These are phyloP conservation scores for Gynandropsis gynandra DNA, from an alignment of 345 rosid species.

Conservation along the genomic window DNA sequence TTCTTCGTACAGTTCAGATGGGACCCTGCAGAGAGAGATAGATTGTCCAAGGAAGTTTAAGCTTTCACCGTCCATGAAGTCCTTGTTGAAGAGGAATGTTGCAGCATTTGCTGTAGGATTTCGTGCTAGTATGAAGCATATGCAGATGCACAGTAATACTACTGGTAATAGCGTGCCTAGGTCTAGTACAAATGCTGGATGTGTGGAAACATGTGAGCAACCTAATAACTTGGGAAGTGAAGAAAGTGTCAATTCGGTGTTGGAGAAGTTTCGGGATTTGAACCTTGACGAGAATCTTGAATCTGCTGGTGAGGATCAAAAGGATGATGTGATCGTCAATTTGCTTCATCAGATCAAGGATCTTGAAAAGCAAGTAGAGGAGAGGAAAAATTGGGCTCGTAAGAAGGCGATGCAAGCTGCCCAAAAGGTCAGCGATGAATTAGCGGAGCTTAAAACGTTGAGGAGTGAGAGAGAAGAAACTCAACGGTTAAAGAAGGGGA, in stretches of 20 bases:
- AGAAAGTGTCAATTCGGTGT: conserved; percentile 47
- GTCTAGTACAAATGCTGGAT: conserved; percentile 28
- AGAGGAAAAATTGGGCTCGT: conserved; percentile 91
- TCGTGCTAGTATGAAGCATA: conserved; percentile 60
- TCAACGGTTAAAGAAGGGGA: conserved; percentile 76
- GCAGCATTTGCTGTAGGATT: conserved; percentile 85
- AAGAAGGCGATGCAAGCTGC: conserved; percentile 99
- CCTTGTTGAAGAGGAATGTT: conserved; percentile 77
- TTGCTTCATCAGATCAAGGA: conserved; percentile 63
- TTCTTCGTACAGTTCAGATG: conserved; percentile 36
- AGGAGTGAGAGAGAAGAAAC: conserved; percentile 81
- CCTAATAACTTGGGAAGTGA: conserved; percentile 34
- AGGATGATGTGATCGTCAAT: conserved; percentile 63
- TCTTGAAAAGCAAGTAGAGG: conserved; percentile 71
- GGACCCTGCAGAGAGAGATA: conserved; percentile 53
- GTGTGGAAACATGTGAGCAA: conserved; percentile 40
- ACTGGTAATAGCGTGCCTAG: conserved; percentile 31
- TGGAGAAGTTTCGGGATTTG: conserved; percentile 67
- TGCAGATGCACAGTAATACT: conserved; percentile 37
- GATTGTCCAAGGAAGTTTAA: conserved; percentile 85
- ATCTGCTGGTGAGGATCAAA: conserved; percentile 47
- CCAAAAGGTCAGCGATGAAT: conserved; percentile 67
- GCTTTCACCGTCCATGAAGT: conserved; percentile 77
- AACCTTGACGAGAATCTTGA: conserved; percentile 72
- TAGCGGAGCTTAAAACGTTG: conserved; percentile 70